phyloP scores from a whole-genome alignment of 2,329 filamentous ascomycete genomes.

The Fusarium sp. region DNA sequence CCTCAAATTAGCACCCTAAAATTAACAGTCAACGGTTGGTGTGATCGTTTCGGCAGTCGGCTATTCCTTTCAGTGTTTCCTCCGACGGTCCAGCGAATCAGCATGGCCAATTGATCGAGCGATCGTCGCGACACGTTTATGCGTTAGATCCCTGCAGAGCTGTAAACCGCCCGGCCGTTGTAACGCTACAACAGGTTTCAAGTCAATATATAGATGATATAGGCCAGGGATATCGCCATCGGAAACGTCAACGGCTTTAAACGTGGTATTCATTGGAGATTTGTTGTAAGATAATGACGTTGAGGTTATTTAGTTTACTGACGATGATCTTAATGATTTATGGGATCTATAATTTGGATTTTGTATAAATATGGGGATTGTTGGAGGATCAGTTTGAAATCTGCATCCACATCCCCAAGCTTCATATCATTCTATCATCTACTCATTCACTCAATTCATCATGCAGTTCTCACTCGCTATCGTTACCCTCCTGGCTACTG shows the following conservation, averaged over 20 bases:
- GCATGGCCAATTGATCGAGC: neutral
- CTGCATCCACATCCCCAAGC: neutral
- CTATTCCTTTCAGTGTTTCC: conserved; percentile 16
- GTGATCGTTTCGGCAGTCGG: conserved; percentile 10
- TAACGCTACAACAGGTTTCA: conserved; percentile 35
- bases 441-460: neutral
- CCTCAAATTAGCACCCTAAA: neutral
- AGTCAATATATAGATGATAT: conserved; percentile 11
- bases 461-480: conserved; percentile 48
- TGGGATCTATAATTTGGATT: neutral
- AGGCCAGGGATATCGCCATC: conserved; percentile 19
- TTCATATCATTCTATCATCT: conserved; percentile 7
- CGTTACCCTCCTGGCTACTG: conserved; percentile 40
- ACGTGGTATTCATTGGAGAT: neutral
- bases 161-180: conserved; percentile 8
- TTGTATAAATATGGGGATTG: conserved; percentile 25
- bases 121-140: conserved; percentile 23
- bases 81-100: conserved; percentile 22
- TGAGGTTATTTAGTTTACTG: neutral
- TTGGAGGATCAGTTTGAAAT: neutral
- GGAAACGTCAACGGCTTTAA: conserved; percentile 27
- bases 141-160: conserved; percentile 28
- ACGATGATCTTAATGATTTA: neutral
- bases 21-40: neutral
- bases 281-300: conserved; percentile 25